Evolutionary conservation across 257 asterid genomes (phyloP), one percentile per base, ranked within the genome.

Genomic region (Ajuga chamaepitys): DNA sequence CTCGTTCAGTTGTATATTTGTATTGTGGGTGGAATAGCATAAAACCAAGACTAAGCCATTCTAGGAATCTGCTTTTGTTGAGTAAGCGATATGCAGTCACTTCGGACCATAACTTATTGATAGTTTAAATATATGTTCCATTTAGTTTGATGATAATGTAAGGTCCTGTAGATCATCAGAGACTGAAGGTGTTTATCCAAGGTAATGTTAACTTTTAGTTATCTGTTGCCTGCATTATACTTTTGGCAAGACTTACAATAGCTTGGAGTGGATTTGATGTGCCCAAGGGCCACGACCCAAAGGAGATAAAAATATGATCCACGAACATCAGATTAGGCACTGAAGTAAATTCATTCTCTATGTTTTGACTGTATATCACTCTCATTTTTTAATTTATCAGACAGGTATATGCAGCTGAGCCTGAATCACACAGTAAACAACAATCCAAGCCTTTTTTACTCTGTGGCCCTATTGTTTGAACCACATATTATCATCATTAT

Each of bases 221-320:
- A 21, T 58, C 50, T 32, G 13, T 30, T 3, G 42, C 35, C 42
- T 24, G 46, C 30, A 59, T 55, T 30, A 54, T 25, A 34, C 9
- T 18, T 21, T 26, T 46, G 50, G 47, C 44, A 32, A 42, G 20
- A 44, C 46, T 17, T 32, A 60, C 11, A 11, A n/a, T 58, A 32
- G 7, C 48, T 34, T 38, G 22, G 52, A 40, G 25, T 21, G 17
- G 24, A 35, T 26, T 44, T 25, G 12, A 55, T 13, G 40, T 17
- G 67, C 67, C 56, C 41, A 48, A 9, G 35, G 67, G 62, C 56
- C 41, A 48, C 6, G 35, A 62, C 16, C 52, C 62, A 56, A 64
- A 8, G 4, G 42, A 34, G 32, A 24, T 21, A 40, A 7, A 54
- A 26, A 67, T 30, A 30, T 30, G 55, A 41, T 20, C 22, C 25